Base-by-base conservation (phyloP, 2,329 filamentous ascomycete genomes). In the Colletotrichum sp. region DNA sequence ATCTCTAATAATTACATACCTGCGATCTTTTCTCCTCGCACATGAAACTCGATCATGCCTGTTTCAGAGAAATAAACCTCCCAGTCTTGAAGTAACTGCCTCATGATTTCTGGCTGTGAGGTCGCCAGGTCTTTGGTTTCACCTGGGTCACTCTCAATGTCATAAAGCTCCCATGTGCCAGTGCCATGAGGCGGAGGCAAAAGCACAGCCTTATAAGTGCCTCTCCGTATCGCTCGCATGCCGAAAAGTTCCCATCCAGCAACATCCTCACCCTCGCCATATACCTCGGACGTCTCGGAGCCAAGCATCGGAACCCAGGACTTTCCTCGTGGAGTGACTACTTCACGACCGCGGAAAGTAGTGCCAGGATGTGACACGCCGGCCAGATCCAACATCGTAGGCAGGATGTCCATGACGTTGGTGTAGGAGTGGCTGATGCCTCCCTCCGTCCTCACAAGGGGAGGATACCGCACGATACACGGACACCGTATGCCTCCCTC, bases 381-480 rank as follows among this genome's bases (percentile, higher is more conserved):
- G 1, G 87, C 86, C 79, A 89, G 84, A 7, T 88, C 85, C 9
- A 89, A 82, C 18, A 88, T 82, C 2, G 88, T 87, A 0, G 88
- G 88, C 0, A 86, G 82, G 12, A 89, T 83, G 62, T 89, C 88
- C 88, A 89, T 89, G 67, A 89, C 87, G 0, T 87, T 89, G 16
- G 57, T 30, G 10, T 62, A 70, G 16, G 57, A 70, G 55, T 70
- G 28, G 18, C 39, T 63, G 34, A 32, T 34, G 26, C 68, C 68
- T 28, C 57, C 60, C 69, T 49, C 9, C 44, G 6, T 7, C 18
- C 21, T 49, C 18, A 49, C 24, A 24, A 57, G 52, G 13, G 24
- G 52, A 15, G 24, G 52, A 28, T 57, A 57, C 21, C 52, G 52
- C 13, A 57, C 15, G 21, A 57, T 24, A 28, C 52, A 57, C 52